Percentiles rank a stretch among this genome's conserved stretches.
These are phyloP conservation scores for Syncephalastrum racemosum DNA, from an alignment of 371 early-diverging fungal genomes.

Conservation along the genomic window DNA sequence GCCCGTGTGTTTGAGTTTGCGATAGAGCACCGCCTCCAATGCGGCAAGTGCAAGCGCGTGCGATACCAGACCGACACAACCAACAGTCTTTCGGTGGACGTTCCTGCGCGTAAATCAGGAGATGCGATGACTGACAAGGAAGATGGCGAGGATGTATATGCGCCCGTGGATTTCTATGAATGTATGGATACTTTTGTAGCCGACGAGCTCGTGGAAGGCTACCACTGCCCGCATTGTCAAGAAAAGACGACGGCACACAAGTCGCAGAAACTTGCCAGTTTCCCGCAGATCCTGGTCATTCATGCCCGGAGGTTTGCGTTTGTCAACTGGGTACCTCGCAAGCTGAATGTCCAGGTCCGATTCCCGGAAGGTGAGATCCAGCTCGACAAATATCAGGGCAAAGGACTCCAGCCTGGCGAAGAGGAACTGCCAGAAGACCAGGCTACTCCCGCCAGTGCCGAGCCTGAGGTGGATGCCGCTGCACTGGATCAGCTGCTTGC, in stretches of 20 bases:
- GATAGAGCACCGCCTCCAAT: slow-evolving; percentile 83
- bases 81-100: slow-evolving; percentile 69
- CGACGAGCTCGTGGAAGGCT: slow-evolving; percentile 66
- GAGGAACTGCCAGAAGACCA: slow-evolving; percentile 72
- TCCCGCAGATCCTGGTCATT: slow-evolving; percentile 82
- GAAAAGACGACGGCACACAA: slow-evolving; percentile 65
- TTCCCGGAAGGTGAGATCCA: slow-evolving; percentile 54
- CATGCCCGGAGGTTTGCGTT: slow-evolving; percentile 84
- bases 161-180: slow-evolving; percentile 70
- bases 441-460: slow-evolving; percentile 19
- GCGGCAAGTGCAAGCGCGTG: slow-evolving; percentile 78
- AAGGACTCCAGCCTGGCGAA: slow-evolving; percentile 73
- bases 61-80: slow-evolving; percentile 68
- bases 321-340: slow-evolving; percentile 87
- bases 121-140: slow-evolving; percentile 20
- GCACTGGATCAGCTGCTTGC: slow-evolving; percentile 74
- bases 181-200: slow-evolving; percentile 69
- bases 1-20: slow-evolving; percentile 75
- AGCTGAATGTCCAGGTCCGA: slow-evolving; percentile 63
- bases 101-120: slow-evolving; percentile 58
- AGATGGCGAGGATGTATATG: slow-evolving; percentile 37
- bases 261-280: slow-evolving; percentile 77
- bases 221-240: slow-evolving; percentile 80
- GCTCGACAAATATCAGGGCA: slow-evolving; percentile 63
- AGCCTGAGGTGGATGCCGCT: slow-evolving; percentile 58